Percentiles rank a stretch among this genome's conserved stretches.
Conservation (phyloP, 495 filamentous ascomycete genomes). For the Usnea hakonensis region DNA sequence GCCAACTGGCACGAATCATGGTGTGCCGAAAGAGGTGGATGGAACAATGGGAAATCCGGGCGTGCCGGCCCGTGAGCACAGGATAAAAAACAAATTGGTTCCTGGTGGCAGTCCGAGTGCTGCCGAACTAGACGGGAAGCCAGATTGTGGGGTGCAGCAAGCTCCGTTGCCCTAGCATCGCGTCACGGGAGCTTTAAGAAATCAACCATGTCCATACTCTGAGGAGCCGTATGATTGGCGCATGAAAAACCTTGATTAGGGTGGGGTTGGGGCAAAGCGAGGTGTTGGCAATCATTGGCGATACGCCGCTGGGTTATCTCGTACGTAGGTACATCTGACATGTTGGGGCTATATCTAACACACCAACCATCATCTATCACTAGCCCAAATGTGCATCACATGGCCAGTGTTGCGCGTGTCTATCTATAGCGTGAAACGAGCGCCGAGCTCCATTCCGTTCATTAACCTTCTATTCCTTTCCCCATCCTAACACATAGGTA, state of each 20-base stretch:
- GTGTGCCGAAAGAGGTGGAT: slow-evolving; percentile 16
- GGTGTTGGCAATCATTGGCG: too few species aligned
- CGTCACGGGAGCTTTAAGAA: background rate
- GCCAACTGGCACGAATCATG: background rate
- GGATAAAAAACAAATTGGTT: background rate
- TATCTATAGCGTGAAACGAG: too few species aligned
- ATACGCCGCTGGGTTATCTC: too few species aligned
- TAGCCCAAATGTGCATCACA: too few species aligned
- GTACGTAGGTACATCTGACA: too few species aligned
- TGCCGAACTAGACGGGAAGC: background rate
- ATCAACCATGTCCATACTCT: background rate
- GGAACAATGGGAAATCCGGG: slow-evolving; percentile 11
- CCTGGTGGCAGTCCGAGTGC: slow-evolving; percentile 8
- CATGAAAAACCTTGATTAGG: background rate
- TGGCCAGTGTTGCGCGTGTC: too few species aligned
- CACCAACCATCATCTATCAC: too few species aligned
- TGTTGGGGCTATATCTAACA: too few species aligned
- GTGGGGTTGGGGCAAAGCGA: background rate
- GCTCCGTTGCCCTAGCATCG: background rate
- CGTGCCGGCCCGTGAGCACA: background rate
- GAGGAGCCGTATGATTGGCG: slow-evolving; percentile 1
- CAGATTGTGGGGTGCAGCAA: background rate
- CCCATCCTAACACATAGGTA: too few species aligned
- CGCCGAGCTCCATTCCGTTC: too few species aligned
- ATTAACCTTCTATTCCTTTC: too few species aligned